Evolutionary conservation across 108 stramenopile species (phyloP).

Genomic region (Nitzschia sp.): DNA sequence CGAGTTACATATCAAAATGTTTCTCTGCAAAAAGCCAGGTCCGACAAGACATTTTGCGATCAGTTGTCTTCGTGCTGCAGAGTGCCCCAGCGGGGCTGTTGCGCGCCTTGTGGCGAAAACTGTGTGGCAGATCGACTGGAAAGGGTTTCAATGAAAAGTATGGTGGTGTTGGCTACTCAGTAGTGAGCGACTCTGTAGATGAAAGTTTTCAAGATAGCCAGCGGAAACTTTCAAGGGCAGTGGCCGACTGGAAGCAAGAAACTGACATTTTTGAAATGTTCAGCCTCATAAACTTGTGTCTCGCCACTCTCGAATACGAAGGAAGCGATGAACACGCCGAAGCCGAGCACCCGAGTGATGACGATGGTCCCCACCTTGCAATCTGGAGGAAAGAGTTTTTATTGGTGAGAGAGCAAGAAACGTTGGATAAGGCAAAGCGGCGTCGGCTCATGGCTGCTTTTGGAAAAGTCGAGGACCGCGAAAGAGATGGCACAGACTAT

Average conservation of each 20-base stretch:
- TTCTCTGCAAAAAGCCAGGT: slow-evolving; percentile 76
- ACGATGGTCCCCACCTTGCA: slow-evolving; percentile 20
- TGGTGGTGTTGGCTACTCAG: slow-evolving; percentile 47
- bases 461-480: not conserved
- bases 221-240: slow-evolving; percentile 26
- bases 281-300: slow-evolving; percentile 69
- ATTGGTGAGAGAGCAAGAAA: slow-evolving; percentile 44
- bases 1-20: slow-evolving; percentile 68
- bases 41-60: slow-evolving; percentile 78
- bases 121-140: slow-evolving; percentile 55
- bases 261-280: slow-evolving; percentile 77
- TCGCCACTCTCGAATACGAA: slow-evolving; percentile 84
- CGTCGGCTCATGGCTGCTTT: slow-evolving; percentile 21
- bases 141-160: slow-evolving; percentile 58
- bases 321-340: slow-evolving; percentile 57
- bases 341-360: slow-evolving; percentile 22
- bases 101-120: slow-evolving; percentile 79
- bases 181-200: slow-evolving; percentile 21
- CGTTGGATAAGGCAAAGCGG: slow-evolving; percentile 30
- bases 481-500: slow-evolving; percentile 22
- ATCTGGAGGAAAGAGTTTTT: slow-evolving; percentile 73
- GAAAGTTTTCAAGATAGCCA: slow-evolving; percentile 12
- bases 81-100: slow-evolving; percentile 79
- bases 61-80: slow-evolving; percentile 76
- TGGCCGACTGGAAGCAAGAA: slow-evolving; percentile 10